A percentile compares a stretch with the other conserved stretches of the same genome.
phyloP scores from a whole-genome alignment of 2,329 filamentous ascomycete genomes.

The Ascochyta koolunga region DNA sequence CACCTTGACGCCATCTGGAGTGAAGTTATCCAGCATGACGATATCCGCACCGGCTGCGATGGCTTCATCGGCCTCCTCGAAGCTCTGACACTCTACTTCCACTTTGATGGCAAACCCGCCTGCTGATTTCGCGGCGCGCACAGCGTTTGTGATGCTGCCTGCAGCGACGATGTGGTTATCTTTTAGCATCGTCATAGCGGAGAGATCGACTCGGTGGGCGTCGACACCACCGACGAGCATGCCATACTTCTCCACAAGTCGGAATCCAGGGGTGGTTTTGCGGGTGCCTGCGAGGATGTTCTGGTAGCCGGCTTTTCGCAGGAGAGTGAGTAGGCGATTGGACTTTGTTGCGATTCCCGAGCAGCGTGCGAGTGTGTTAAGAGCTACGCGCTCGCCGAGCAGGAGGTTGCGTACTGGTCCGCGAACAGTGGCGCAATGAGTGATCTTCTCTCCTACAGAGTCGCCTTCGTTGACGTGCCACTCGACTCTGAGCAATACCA shows the following conservation, averaged over 20 bases:
- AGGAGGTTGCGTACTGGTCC: slow-evolving; percentile 84
- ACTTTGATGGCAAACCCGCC: slow-evolving; percentile 93
- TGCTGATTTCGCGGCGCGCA: slow-evolving; percentile 79
- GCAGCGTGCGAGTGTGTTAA: slow-evolving; percentile 89
- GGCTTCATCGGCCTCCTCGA: slow-evolving; percentile 88
- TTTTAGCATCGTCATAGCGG: slow-evolving; percentile 96
- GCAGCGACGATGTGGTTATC: slow-evolving; percentile 98
- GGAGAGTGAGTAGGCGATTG: slow-evolving; percentile 56
- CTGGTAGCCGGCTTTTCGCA: slow-evolving; percentile 70
- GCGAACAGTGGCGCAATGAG: slow-evolving; percentile 76
- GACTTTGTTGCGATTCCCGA: slow-evolving; percentile 82
- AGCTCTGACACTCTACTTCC: slow-evolving; percentile 91
- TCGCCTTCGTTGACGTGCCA: slow-evolving; percentile 84
- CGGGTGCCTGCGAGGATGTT: slow-evolving; percentile 91
- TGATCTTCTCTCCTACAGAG: slow-evolving; percentile 61
- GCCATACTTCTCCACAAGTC: slow-evolving; percentile 96
- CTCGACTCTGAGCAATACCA: slow-evolving; percentile 59
- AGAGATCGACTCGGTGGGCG: slow-evolving; percentile 85
- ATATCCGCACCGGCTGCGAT: slow-evolving; percentile 91
- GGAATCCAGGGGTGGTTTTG: slow-evolving; percentile 96
- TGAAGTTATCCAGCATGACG: slow-evolving; percentile 97
- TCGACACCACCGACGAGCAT: slow-evolving; percentile 95
- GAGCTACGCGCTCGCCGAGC: slow-evolving; percentile 89
- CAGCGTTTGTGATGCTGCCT: slow-evolving; percentile 81
- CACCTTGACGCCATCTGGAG: slow-evolving; percentile 73